phyloP scores from a whole-genome alignment of 257 asterid species.

The Rauvolfia tetraphylla region DNA sequence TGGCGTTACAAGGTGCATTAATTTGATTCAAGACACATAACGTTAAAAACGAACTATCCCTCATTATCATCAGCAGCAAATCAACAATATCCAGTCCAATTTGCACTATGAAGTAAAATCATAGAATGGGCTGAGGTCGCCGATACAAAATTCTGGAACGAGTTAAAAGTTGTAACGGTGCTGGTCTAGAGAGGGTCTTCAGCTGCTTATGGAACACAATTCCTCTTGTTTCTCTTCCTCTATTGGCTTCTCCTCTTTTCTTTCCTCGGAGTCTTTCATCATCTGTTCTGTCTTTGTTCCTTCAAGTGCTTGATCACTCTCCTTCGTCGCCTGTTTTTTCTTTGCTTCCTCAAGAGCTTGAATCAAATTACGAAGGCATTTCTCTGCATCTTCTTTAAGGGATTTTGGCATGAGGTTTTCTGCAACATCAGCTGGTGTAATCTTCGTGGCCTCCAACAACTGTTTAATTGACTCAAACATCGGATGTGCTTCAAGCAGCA shows the following conservation, averaged over 20 bases:
- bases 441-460: constrained; percentile 18
- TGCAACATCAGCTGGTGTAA: constrained; percentile 31
- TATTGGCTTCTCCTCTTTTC: background rate
- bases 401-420: constrained; percentile 54
- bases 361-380: constrained; percentile 34
- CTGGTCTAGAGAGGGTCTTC: background rate
- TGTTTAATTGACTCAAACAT: constrained; percentile 26
- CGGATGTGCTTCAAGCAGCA: constrained; percentile 22
- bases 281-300: constrained; percentile 4
- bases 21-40: too few relatives aligned
- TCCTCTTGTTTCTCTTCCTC: background rate
- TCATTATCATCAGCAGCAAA: background rate
- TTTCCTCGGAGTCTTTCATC: background rate
- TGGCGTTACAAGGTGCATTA: too few relatives aligned
- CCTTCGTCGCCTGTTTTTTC: background rate
- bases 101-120: too few relatives aligned
- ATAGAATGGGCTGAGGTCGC: too few relatives aligned
- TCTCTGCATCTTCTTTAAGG: constrained; percentile 26
- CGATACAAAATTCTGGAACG: background rate
- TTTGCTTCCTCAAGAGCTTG: constrained; percentile 39
- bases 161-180: background rate
- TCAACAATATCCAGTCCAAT: too few relatives aligned
- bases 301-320: constrained; percentile 8
- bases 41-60: too few relatives aligned
- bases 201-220: background rate